Conservation (phyloP, 1,284 basidiomycete species). For the Ceratobasidium sp. region DNA sequence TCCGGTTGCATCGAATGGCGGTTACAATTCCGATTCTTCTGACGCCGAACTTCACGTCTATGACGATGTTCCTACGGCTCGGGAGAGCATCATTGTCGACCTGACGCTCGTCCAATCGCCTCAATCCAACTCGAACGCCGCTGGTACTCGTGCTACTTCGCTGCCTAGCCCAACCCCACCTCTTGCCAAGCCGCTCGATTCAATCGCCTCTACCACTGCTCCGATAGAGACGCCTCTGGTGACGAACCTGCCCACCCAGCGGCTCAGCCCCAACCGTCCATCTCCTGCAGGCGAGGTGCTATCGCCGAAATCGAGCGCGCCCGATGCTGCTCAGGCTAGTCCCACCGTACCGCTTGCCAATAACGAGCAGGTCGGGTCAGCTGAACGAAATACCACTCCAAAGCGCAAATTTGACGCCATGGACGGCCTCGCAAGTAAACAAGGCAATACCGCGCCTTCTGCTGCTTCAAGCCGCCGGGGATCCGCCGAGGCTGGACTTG, state of each 20-base stretch:
- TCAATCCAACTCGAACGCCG: neutral
- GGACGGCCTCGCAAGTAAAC: neutral
- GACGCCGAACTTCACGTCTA: conserved; percentile 30
- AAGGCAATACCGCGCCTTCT: neutral
- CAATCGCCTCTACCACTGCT: neutral
- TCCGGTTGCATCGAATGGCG: neutral
- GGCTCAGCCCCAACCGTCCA: neutral
- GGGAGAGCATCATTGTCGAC: neutral
- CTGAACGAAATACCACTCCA: neutral
- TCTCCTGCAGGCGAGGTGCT: neutral
- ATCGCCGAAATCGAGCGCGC: neutral
- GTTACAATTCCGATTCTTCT: conserved; percentile 15
- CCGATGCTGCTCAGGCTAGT: neutral
- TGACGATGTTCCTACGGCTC: neutral
- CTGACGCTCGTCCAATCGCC: too few relatives aligned
- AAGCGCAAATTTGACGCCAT: conserved; percentile 25
- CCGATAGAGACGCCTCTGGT: neutral
- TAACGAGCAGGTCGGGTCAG: neutral
- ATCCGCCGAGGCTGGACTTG: neutral
- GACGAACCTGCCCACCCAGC: neutral
- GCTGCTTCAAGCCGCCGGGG: neutral
- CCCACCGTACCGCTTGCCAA: neutral
- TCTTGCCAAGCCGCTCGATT: neutral
- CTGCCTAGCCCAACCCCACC: neutral
- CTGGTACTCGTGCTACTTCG: neutral